Conservation (phyloP, 2,329 filamentous ascomycete species). For the Aspergillus quadricinctus region DNA sequence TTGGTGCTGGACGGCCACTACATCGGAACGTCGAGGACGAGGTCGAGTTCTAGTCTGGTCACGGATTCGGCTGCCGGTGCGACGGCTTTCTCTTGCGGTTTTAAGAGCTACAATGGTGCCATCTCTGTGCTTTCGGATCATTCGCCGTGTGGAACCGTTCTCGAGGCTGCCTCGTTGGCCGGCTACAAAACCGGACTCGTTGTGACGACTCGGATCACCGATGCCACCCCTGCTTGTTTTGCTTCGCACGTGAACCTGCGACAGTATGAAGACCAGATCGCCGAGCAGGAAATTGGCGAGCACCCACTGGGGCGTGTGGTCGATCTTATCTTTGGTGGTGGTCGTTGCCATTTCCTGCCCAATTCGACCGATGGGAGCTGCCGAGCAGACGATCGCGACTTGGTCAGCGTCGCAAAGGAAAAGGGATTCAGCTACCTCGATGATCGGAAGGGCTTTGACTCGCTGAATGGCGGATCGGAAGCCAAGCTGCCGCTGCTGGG, state of each 20-base stretch:
- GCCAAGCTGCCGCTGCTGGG: constrained; percentile 79
- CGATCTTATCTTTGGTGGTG: constrained; percentile 89
- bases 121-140: constrained; percentile 85
- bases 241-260: constrained; percentile 79
- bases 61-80: constrained; percentile 97
- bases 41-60: constrained; percentile 77
- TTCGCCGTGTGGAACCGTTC: constrained; percentile 81
- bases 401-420: constrained; percentile 67
- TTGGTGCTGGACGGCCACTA: constrained; percentile 82
- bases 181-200: constrained; percentile 92
- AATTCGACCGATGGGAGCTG: constrained; percentile 80
- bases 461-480: constrained; percentile 60
- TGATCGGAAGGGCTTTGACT: constrained; percentile 70
- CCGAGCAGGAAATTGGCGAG: constrained; percentile 84
- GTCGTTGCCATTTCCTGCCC: constrained; percentile 86
- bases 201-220: constrained; percentile 90
- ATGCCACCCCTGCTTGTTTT: constrained; percentile 95
- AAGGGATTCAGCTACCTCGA: constrained; percentile 78
- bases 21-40: constrained; percentile 83
- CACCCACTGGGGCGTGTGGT: constrained; percentile 82
- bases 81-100: constrained; percentile 87
- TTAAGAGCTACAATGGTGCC: constrained; percentile 95
- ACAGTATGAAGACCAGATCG: constrained; percentile 82
- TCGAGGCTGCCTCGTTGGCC: constrained; percentile 88
- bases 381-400: constrained; percentile 70